These are phyloP conservation scores for Melastoma malabathricum DNA, from an alignment of 345 rosid species.

Conservation along the genomic window DNA sequence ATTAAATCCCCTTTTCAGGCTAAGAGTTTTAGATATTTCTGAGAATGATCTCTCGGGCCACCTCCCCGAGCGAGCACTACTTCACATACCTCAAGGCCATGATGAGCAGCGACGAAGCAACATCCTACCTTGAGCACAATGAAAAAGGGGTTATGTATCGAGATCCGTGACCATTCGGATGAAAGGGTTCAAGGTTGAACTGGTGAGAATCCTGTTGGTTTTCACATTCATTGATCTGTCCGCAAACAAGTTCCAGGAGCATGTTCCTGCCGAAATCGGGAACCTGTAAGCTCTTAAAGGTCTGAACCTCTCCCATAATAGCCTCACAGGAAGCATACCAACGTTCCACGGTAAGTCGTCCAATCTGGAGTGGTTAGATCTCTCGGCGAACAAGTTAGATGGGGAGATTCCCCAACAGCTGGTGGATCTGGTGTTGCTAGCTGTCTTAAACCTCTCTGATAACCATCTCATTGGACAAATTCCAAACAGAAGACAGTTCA, in stretches of 20 bases:
- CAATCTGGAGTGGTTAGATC: conserved; percentile 6
- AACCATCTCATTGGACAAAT: conserved; percentile 8
- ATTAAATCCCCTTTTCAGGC: conserved; percentile 1
- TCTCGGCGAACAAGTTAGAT: neutral
- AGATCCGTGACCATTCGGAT: neutral
- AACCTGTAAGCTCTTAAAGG: conserved; percentile 7
- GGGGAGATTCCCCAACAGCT: neutral
- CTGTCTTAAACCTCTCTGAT: conserved; percentile 4
- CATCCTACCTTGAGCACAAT: neutral
- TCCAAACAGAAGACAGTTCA: conserved; percentile 11
- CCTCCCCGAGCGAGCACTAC: conserved; percentile 6
- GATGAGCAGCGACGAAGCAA: conserved; percentile 1
- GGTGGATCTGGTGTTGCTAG: neutral
- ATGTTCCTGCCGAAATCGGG: conserved; percentile 11
- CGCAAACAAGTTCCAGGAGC: conserved; percentile 11
- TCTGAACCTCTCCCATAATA: conserved; percentile 17
- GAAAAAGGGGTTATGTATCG: too few species aligned
- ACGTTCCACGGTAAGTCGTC: conserved; percentile 1
- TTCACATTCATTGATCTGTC: conserved; percentile 13
- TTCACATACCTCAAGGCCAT: neutral
- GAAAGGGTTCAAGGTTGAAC: conserved; percentile 6
- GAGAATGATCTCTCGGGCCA: conserved; percentile 16
- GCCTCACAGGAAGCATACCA: conserved; percentile 5
- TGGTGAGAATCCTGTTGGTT: neutral
- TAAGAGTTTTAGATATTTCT: conserved; percentile 17